A percentile compares a stretch with the other conserved stretches of the same genome.
Conservation (phyloP, 441 rosid genomes). For the Jatropha podagrica region DNA sequence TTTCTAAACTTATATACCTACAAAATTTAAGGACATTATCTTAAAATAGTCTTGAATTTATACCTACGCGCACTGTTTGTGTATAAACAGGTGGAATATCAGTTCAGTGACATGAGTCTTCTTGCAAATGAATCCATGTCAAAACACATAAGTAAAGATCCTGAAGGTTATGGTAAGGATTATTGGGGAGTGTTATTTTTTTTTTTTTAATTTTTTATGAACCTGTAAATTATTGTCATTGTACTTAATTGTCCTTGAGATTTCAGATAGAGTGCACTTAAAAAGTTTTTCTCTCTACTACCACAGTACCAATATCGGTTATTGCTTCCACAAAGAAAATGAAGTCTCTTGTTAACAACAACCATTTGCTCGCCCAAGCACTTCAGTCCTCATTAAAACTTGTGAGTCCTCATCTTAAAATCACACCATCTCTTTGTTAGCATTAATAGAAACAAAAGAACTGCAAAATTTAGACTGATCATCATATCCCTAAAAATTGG, state of each 20-base stretch:
- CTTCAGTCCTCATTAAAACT: slow-evolving; percentile 78
- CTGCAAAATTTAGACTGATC: background rate
- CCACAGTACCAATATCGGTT: slow-evolving; percentile 67
- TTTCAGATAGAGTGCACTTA: too few species aligned
- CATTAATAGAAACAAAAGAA: background rate
- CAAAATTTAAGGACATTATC: too few species aligned
- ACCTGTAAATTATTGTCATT: background rate
- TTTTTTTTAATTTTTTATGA: background rate
- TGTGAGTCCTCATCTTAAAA: slow-evolving; percentile 43
- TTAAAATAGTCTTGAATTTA: too few species aligned
- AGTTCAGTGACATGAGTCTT: slow-evolving; percentile 88
- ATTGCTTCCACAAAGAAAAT: slow-evolving; percentile 83
- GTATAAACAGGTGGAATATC: slow-evolving; percentile 71
- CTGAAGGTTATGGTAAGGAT: slow-evolving; percentile 84
- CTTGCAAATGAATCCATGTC: slow-evolving; percentile 85
- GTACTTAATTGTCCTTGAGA: background rate
- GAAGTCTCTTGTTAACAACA: slow-evolving; percentile 64
- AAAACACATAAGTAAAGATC: slow-evolving; percentile 73
- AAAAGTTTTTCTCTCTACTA: background rate
- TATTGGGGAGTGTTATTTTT: background rate
- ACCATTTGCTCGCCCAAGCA: slow-evolving; percentile 65
- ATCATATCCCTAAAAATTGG: background rate
- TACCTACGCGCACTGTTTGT: background rate
- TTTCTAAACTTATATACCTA: too few species aligned
- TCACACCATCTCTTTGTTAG: background rate